phyloP scores from a whole-genome alignment of 2,329 filamentous ascomycete species.

The Acrocalymma vagum region DNA sequence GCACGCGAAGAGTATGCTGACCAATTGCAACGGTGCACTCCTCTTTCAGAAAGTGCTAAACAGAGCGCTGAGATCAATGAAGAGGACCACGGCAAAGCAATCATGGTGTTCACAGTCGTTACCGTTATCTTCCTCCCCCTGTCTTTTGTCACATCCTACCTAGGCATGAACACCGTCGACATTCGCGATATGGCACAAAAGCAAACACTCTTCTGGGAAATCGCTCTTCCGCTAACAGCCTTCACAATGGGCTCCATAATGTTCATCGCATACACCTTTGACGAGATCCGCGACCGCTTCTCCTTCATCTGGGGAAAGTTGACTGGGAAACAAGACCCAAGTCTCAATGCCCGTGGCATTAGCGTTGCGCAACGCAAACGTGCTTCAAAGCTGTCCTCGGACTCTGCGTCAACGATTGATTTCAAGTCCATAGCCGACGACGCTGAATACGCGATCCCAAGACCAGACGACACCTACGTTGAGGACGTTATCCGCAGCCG shows the following conservation, averaged over 20 bases:
- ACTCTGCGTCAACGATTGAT: slow-evolving; percentile 19
- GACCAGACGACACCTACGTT: slow-evolving; percentile 9
- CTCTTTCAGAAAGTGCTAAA: slow-evolving; percentile 41
- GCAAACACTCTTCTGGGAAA: slow-evolving; percentile 51
- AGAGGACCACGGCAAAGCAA: slow-evolving; percentile 52
- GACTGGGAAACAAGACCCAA: slow-evolving; percentile 27
- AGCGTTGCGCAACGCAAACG: slow-evolving; percentile 35
- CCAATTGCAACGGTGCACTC: slow-evolving; percentile 32
- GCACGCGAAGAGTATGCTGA: slow-evolving; percentile 33
- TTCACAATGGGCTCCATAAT: slow-evolving; percentile 33
- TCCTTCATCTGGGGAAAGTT: slow-evolving; percentile 18
- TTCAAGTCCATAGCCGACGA: slow-evolving; percentile 26
- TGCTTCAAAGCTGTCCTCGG: slow-evolving; percentile 8
- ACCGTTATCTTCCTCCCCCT: slow-evolving; percentile 56
- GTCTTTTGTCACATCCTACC: slow-evolving; percentile 53
- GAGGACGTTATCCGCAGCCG: slow-evolving; percentile 1
- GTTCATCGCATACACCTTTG: slow-evolving; percentile 39
- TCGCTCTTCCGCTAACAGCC: slow-evolving; percentile 37
- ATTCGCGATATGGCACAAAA: slow-evolving; percentile 50
- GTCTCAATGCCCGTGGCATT: slow-evolving; percentile 24
- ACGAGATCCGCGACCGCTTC: slow-evolving; percentile 27
- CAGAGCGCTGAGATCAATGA: slow-evolving; percentile 45
- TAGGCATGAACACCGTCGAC: slow-evolving; percentile 53
- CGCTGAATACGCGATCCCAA: slow-evolving; percentile 31
- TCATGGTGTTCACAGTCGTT: slow-evolving; percentile 55